Conservation (phyloP, 495 filamentous ascomycete species). For the Mytilinidion resinicola region DNA sequence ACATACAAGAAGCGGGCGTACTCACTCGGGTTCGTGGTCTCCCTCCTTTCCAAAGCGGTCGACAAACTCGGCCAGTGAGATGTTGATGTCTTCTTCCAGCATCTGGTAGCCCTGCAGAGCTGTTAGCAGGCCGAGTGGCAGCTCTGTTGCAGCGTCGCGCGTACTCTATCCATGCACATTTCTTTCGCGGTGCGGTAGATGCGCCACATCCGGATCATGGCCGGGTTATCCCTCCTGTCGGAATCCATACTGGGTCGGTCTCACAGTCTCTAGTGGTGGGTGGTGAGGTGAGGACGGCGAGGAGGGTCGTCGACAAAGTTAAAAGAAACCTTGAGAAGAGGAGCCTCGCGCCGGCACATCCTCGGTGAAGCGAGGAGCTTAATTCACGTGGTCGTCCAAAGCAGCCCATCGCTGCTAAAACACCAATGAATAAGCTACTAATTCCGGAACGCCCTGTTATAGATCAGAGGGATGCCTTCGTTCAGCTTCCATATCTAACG, state of each 20-base stretch:
- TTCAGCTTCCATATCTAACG: too few relatives aligned
- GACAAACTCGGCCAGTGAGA: conserved; percentile 71
- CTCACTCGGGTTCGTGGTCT: conserved; percentile 68
- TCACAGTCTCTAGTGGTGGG: background rate
- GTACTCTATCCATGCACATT: conserved; percentile 37
- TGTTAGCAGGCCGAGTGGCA: background rate
- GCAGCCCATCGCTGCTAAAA: too few relatives aligned
- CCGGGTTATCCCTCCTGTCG: conserved; percentile 13
- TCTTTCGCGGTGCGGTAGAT: conserved; percentile 33
- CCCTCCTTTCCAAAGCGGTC: conserved; percentile 52
- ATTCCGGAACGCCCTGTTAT: too few relatives aligned
- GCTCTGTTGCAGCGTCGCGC: background rate
- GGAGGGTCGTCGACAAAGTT: background rate
- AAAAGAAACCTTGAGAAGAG: conserved; percentile 1
- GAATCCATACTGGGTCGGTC: conserved; percentile 12
- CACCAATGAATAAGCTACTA: too few relatives aligned
- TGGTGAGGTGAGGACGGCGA: background rate
- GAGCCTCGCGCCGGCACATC: too few relatives aligned
- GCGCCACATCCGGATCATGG: conserved; percentile 30
- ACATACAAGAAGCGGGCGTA: background rate
- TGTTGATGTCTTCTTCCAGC: conserved; percentile 77
- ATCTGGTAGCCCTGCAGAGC: conserved; percentile 79
- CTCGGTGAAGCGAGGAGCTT: too few relatives aligned
- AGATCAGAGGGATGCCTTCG: too few relatives aligned
- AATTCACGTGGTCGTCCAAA: too few relatives aligned